These are phyloP conservation scores for Yamadazyma buinensis DNA, from an alignment of 1,139 yeast species.

Conservation along the genomic window DNA sequence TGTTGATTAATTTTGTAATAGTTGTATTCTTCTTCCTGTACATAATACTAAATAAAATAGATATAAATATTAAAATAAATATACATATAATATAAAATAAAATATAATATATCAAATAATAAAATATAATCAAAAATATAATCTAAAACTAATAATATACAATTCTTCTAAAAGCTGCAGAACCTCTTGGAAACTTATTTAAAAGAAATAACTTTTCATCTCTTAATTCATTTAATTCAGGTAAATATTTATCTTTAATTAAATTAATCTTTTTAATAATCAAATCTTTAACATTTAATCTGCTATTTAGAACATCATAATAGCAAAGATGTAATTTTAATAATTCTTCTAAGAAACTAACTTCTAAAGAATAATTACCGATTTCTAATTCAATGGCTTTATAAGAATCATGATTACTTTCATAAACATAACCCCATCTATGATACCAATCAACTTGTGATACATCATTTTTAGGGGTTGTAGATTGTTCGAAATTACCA, in stretches of 20 bases:
- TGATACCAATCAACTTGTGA: slow-evolving; percentile 13
- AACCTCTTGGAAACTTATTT: too few species aligned
- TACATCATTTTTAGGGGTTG: slow-evolving; percentile 1
- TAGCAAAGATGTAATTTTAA: slow-evolving; percentile 5
- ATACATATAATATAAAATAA: neutral
- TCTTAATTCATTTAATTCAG: slow-evolving; percentile 5
- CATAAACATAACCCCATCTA: slow-evolving; percentile 15
- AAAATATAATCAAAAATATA: too few species aligned
- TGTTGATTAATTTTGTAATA: slow-evolving; percentile 4
- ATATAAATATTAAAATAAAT: neutral
- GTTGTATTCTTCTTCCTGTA: too few species aligned
- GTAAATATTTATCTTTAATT: slow-evolving; percentile 9
- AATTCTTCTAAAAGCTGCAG: too few species aligned
- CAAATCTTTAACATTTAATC: slow-evolving; percentile 7
- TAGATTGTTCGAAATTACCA: slow-evolving; percentile 5
- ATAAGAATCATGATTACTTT: slow-evolving; percentile 11
- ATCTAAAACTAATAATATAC: too few species aligned
- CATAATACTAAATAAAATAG: slow-evolving; percentile 2
- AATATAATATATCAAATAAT: neutral
- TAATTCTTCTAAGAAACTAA: slow-evolving; percentile 12
- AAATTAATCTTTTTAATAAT: slow-evolving; percentile 8
- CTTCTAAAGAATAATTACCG: slow-evolving; percentile 12
- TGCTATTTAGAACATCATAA: neutral
- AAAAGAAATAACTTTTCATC: slow-evolving; percentile 5
- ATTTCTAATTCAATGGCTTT: slow-evolving; percentile 12